Conservation (phyloP, 2,329 filamentous ascomycete genomes). For the Penicillium sp. region DNA sequence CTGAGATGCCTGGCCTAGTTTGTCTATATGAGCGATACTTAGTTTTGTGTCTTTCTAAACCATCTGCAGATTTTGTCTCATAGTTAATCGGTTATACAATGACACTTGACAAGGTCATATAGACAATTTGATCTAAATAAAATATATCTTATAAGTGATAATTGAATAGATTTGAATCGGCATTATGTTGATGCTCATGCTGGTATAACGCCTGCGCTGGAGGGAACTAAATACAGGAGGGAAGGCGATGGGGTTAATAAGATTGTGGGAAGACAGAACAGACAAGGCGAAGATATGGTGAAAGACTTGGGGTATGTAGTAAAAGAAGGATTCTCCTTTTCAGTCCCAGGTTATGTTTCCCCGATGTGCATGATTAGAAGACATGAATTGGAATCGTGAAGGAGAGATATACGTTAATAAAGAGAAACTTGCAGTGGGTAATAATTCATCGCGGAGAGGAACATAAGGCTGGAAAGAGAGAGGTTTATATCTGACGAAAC, state of each 20-base stretch:
- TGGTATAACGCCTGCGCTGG: conserved; percentile 30
- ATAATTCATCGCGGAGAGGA: neutral
- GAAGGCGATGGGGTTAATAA: conserved; percentile 8
- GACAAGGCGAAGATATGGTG: conserved; percentile 6
- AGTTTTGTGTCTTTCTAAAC: too few species aligned
- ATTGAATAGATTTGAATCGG: conserved; percentile 14
- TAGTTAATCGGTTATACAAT: neutral
- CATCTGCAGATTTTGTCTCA: neutral
- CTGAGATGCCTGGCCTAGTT: too few species aligned
- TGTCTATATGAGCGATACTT: too few species aligned
- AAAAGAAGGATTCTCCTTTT: neutral
- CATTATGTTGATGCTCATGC: conserved; percentile 29
- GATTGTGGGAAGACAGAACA: conserved; percentile 10
- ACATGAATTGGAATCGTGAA: conserved; percentile 5
- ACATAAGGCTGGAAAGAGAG: neutral
- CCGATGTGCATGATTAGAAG: conserved; percentile 12
- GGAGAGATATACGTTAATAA: conserved; percentile 7
- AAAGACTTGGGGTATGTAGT: conserved; percentile 2
- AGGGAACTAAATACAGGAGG: conserved; percentile 25
- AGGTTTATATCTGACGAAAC: neutral
- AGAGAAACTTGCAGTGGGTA: neutral
- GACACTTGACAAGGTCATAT: neutral
- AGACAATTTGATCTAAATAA: neutral
- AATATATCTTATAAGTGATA: neutral
- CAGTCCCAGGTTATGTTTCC: neutral